These are phyloP conservation scores for Wickerhamomyces alni DNA, from an alignment of 805 yeast species.

Conservation along the genomic window DNA sequence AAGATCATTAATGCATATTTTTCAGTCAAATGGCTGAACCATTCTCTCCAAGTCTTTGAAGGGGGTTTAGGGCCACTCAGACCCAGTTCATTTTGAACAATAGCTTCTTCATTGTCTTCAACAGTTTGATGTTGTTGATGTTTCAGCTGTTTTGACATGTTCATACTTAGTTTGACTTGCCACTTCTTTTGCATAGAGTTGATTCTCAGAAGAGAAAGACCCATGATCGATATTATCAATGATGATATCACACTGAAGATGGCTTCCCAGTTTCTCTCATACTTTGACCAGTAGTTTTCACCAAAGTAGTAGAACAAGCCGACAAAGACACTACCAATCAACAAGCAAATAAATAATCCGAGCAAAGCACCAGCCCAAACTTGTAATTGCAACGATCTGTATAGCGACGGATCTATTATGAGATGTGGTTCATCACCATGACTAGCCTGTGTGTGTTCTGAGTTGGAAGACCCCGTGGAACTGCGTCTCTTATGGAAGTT, in stretches of 20 bases:
- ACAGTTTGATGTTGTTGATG: constrained; percentile 11
- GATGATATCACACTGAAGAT: constrained; percentile 74
- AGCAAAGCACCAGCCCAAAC: constrained; percentile 78
- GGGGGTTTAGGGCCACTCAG: neutral
- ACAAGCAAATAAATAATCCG: constrained; percentile 64
- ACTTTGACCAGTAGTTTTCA: constrained; percentile 76
- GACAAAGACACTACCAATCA: constrained; percentile 70
- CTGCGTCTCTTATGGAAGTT: constrained; percentile 46
- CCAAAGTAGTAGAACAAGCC: constrained; percentile 74
- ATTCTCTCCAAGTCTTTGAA: constrained; percentile 4
- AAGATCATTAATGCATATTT: constrained; percentile 68
- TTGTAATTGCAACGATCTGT: constrained; percentile 50
- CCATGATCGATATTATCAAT: constrained; percentile 80
- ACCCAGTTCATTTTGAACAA: constrained; percentile 13
- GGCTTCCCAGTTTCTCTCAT: constrained; percentile 91
- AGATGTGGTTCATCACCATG: neutral
- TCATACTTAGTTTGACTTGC: constrained; percentile 63
- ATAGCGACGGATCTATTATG: constrained; percentile 28
- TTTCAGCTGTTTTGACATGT: constrained; percentile 35
- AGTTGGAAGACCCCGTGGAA: neutral
- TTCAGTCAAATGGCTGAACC: constrained; percentile 25
- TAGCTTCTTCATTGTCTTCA: constrained; percentile 12
- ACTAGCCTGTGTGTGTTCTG: neutral
- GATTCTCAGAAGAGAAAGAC: constrained; percentile 72
- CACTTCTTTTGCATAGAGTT: constrained; percentile 82